Base-by-base conservation (phyloP, 2,329 filamentous ascomycete genomes). In the Pseudogymnoascus destructans region DNA sequence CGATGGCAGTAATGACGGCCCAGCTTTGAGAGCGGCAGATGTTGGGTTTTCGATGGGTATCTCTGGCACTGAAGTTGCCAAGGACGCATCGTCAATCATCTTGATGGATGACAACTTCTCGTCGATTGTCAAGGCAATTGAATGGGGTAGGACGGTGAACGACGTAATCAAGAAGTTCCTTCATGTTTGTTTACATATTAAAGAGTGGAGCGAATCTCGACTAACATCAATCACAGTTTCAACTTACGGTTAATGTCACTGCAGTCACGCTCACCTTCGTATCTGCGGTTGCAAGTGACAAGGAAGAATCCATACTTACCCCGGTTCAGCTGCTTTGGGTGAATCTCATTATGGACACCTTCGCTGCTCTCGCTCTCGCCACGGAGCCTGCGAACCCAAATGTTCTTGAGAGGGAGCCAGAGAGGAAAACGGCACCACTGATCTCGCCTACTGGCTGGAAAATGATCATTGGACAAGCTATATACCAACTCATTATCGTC, bases 31-130 rank as follows among this genome's bases (percentile, higher is more conserved):
- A 72, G 84, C 84, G 66, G 87, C 87, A 6, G 87, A 92, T 67
- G 85, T 92, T 55, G 87, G 87, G 23, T 91, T 92, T 71, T 89
- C 87, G n/a, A 92, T 92, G 87, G 87, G 87, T 64, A 88, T 91
- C 57, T 79, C 87, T 11, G 87, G 87, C 61, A 91, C 87, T 0
- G 87, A 33, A n/a, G 13, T 33, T n/a, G 13, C 32, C 13, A 33
- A n/a, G 32, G 32, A 33, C 13, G 32, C 32, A 1, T 91, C 87
- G 5, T 85, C 86, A 33, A 92, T 92, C 61, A 89, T 92, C 64
- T 76, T 92, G 13, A 90, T 91, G 87, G 87, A 91, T 68, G 87
- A 92, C 71, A 91, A 91, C 73, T 92, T 92, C 71, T 79, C 83
- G 23, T 90, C 86, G 13, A 92, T 91, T 61, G 85, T 92, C 62